Base-by-base conservation (phyloP, 2,329 filamentous ascomycete genomes). In the Aspergillus pseudonomiae region DNA sequence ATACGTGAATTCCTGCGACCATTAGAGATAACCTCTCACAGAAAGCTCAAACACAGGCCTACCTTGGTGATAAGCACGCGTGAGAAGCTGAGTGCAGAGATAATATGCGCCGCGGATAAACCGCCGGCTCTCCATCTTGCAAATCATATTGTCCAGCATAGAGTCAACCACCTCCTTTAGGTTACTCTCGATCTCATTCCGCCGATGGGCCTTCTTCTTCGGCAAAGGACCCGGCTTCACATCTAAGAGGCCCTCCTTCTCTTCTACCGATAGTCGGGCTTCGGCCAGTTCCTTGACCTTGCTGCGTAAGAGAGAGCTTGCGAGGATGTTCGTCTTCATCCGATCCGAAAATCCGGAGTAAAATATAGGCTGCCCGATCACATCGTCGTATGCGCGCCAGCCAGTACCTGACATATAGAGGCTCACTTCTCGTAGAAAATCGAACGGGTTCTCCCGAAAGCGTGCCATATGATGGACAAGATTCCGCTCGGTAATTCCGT, bases 31-130 rank as follows among this genome's bases (percentile, higher is more conserved):
- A 32, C 3, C 62, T 19, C 24, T 28, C 28, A 48, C 39, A n/a
- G 14, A 19, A 28, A 32, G 34, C 30, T 32, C 41, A 14, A 34
- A 26, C n/a, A 12, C n/a, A 26, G 26, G 58, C 71, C 69, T 71
- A 81, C 92, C 95, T 81, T 98, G 94, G 74, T 98, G 93, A 77
- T 99, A 99, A 6, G 95, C 94, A 65, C 95, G 84, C 5, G 94
- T 96, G 65, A 98, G 83, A 54, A 98, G 84, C 79, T 98, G 94
- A 1, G 94, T 96, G 55, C 84, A 84, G 45, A 97, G 75, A 76
- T 97, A 99, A 76, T 98, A 98, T 54, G 95, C 94, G 28, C 92
- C 88, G 56, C 95, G 85, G 70, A 99, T 97, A 74, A 98, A 98
- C 2, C 87, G 83, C 75, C 94, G 96, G 83, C 91, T 96, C 79